phyloP scores from a whole-genome alignment of 2,329 filamentous ascomycete genomes.

The Neonectria sp. region DNA sequence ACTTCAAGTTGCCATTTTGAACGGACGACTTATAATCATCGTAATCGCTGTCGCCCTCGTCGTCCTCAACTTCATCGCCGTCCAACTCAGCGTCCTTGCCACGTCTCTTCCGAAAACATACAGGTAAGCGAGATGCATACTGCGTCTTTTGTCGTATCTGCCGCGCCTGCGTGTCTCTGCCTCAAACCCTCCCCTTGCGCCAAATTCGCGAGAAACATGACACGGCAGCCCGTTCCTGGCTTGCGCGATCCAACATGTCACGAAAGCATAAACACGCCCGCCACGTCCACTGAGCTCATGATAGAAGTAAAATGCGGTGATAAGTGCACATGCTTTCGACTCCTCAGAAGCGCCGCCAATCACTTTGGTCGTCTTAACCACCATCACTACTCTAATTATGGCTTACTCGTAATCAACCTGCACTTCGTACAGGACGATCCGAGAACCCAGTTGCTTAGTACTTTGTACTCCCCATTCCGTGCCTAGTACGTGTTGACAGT shows the following conservation, averaged over 20 bases:
- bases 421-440: not conserved
- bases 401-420: not conserved
- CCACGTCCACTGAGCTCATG: constrained; percentile 1
- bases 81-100: not conserved
- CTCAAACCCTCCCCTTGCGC: constrained; percentile 24
- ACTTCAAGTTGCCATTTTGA: not conserved
- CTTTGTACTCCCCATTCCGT: too few relatives aligned
- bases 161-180: constrained; percentile 23
- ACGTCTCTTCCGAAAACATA: not conserved
- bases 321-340: not conserved
- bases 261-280: constrained; percentile 12
- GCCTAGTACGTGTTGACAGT: not conserved
- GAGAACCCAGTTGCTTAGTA: not conserved
- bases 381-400: not conserved
- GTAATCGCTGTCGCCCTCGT: not conserved
- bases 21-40: not conserved
- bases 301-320: not conserved
- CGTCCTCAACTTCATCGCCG: not conserved
- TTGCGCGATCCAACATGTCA: constrained; percentile 2
- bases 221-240: constrained; percentile 26
- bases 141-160: not conserved
- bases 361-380: not conserved
- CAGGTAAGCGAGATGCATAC: not conserved
- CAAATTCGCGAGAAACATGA: constrained; percentile 13
- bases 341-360: not conserved